Evolutionary conservation across 192 early-diverging fungal genomes (phyloP).

Genomic region (Entomortierella lignicola): DNA sequence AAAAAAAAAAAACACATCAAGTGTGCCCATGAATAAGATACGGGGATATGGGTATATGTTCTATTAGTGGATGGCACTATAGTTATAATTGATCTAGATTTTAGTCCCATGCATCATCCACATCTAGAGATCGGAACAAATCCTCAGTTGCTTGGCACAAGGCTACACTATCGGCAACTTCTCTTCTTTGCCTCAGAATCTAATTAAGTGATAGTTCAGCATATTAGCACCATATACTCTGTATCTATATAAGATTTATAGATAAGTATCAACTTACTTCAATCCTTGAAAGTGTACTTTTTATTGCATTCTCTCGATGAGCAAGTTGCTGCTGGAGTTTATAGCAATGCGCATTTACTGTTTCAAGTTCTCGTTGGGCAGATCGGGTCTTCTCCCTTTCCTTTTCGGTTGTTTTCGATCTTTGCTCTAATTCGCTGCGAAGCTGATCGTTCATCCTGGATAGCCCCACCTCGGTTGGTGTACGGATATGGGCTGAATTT

Average conservation of each 20-base stretch:
- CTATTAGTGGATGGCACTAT: background rate
- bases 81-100: background rate
- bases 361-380: conserved; percentile 16
- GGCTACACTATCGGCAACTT: conserved; percentile 21
- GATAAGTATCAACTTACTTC: conserved; percentile 17
- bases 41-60: too few relatives aligned
- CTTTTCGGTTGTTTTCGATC: conserved; percentile 38
- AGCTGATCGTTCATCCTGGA: conserved; percentile 50
- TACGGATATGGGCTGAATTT: conserved; percentile 8
- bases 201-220: too few relatives aligned
- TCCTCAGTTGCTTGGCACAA: conserved; percentile 36
- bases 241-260: too few relatives aligned
- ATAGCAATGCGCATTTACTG: conserved; percentile 29
- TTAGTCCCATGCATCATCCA: conserved; percentile 26
- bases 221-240: too few relatives aligned
- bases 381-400: conserved; percentile 44
- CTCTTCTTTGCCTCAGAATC: conserved; percentile 28
- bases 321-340: conserved; percentile 32
- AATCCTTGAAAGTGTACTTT: conserved; percentile 18
- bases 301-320: conserved; percentile 27
- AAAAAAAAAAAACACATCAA: too few relatives aligned
- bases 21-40: too few relatives aligned
- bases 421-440: conserved; percentile 50
- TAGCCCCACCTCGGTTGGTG: conserved; percentile 39
- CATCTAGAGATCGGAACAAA: conserved; percentile 19